These are phyloP conservation scores for Aspergillus latus DNA, from an alignment of 2,329 filamentous ascomycete species.

Conservation along the genomic window DNA sequence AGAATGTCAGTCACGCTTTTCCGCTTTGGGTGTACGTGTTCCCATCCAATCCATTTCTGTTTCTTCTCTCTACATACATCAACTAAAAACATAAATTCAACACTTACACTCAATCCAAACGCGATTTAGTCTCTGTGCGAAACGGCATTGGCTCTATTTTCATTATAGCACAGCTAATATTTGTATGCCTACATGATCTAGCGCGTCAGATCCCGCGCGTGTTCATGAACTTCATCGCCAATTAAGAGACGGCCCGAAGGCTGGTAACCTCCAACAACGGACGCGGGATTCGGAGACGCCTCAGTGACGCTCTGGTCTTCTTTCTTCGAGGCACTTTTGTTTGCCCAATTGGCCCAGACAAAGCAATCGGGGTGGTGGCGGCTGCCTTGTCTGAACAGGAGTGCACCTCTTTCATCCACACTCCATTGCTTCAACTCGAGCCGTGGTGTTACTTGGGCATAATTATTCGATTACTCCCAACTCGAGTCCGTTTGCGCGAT, in stretches of 20 bases:
- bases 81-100: not conserved
- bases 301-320: not conserved
- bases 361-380: conserved; percentile 6
- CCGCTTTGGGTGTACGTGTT: conserved; percentile 13
- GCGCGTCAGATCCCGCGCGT: conserved; percentile 4
- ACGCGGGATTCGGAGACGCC: not conserved
- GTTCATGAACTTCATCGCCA: not conserved
- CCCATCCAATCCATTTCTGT: conserved; percentile 2
- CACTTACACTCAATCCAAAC: not conserved
- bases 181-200: not conserved
- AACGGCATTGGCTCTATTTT: not conserved
- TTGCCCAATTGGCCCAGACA: not conserved
- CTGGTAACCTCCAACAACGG: not conserved
- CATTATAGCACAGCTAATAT: not conserved
- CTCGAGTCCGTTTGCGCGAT: not conserved
- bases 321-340: not conserved
- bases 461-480: conserved; percentile 2
- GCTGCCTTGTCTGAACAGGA: conserved; percentile 4
- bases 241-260: not conserved
- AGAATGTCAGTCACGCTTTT: conserved; percentile 8
- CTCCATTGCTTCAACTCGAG: not conserved
- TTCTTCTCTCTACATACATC: not conserved
- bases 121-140: not conserved
- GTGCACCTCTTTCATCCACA: conserved; percentile 1
- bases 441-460: conserved; percentile 2